Evolutionary conservation across 2,329 filamentous ascomycete species (phyloP).

Genomic region (Paracoccidioides lutzii): DNA sequence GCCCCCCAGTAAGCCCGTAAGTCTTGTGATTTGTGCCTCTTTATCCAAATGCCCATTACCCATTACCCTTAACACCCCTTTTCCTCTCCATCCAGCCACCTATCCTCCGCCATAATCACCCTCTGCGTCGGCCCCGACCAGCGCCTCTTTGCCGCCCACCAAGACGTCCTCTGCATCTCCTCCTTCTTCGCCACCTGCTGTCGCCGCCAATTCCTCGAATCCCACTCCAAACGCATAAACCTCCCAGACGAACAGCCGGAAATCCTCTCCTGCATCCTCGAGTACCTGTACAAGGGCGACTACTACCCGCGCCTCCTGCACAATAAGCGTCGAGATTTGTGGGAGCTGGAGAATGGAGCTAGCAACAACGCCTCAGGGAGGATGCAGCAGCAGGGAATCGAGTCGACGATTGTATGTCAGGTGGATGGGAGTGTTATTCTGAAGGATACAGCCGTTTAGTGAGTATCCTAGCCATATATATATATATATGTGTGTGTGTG

Average conservation of each 20-base stretch:
- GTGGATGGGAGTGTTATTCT: slow-evolving; percentile 55
- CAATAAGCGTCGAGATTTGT: slow-evolving; percentile 67
- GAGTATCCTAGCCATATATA: slow-evolving; percentile 14
- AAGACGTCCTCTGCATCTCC: slow-evolving; percentile 66
- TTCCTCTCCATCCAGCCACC: slow-evolving; percentile 29
- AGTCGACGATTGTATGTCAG: slow-evolving; percentile 57
- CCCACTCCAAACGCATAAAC: slow-evolving; percentile 55
- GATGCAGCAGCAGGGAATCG: slow-evolving; percentile 25
- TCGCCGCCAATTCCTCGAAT: slow-evolving; percentile 49
- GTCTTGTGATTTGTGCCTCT: slow-evolving; percentile 5
- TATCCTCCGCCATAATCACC: slow-evolving; percentile 61
- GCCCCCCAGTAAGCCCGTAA: slow-evolving; percentile 26
- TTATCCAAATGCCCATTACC: background rate
- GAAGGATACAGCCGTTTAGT: slow-evolving; percentile 82
- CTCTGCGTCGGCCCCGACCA: slow-evolving; percentile 68
- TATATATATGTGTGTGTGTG: background rate
- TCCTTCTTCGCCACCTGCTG: slow-evolving; percentile 62
- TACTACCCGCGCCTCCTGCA: slow-evolving; percentile 75
- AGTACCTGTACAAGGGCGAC: slow-evolving; percentile 89
- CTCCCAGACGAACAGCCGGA: slow-evolving; percentile 79
- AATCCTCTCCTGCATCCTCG: slow-evolving; percentile 78
- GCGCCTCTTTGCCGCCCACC: slow-evolving; percentile 81
- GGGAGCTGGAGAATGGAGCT: slow-evolving; percentile 57
- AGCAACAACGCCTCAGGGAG: slow-evolving; percentile 21
- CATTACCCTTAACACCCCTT: background rate